Conservation (phyloP, 495 filamentous ascomycete species). For the Opeltia flavorubescens region DNA sequence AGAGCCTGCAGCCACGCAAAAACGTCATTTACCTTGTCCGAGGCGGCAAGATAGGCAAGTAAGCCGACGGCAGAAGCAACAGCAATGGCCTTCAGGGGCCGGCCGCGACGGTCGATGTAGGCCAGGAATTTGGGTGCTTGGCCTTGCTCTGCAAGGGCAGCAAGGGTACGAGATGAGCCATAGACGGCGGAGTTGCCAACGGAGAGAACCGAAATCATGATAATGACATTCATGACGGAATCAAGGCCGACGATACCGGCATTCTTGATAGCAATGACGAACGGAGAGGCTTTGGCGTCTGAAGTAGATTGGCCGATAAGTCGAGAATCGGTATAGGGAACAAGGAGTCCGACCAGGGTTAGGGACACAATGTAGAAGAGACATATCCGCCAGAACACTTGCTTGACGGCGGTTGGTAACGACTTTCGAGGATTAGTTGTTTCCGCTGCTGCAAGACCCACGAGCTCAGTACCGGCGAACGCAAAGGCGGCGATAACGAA, state of each 20-base stretch:
- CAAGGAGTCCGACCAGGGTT: constrained; percentile 44
- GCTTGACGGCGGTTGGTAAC: constrained; percentile 29
- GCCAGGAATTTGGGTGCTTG: constrained; percentile 64
- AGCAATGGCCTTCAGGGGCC: constrained; percentile 60
- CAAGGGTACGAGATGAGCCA: constrained; percentile 73
- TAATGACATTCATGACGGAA: constrained; percentile 81
- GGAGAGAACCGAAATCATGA: constrained; percentile 74
- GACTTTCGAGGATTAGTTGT: constrained; percentile 29
- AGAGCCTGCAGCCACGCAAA: constrained; percentile 85
- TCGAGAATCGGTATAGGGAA: constrained; percentile 48
- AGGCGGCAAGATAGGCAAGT: constrained; percentile 65
- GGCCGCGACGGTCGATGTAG: constrained; percentile 75
- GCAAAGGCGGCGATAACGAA: constrained; percentile 90
- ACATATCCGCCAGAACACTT: constrained; percentile 27
- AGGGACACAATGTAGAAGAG: constrained; percentile 37
- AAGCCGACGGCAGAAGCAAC: constrained; percentile 58
- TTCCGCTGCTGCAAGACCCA: constrained; percentile 43
- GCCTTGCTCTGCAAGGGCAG: constrained; percentile 71
- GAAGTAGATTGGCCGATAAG: constrained; percentile 43
- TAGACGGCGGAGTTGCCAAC: constrained; percentile 83
- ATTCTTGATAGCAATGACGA: constrained; percentile 76
- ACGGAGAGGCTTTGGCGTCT: constrained; percentile 68
- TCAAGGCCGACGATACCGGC: constrained; percentile 63
- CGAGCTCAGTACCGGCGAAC: constrained; percentile 87
- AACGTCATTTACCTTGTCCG: constrained; percentile 44